Evolutionary conservation across 192 early-diverging fungal genomes (phyloP).

Genomic region (Paraglomus occultum): DNA sequence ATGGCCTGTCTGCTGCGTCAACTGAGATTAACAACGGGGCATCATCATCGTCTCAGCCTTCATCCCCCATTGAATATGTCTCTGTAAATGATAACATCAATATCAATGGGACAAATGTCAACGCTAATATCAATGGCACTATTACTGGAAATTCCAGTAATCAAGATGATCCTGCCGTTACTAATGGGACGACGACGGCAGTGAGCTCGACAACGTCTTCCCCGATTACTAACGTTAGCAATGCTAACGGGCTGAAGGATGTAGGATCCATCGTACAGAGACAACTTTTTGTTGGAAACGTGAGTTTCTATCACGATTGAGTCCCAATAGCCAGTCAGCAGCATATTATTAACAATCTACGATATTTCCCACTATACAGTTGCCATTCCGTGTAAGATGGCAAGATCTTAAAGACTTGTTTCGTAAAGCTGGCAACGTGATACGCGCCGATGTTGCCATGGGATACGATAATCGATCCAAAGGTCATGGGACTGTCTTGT

Average conservation of each 20-base stretch:
- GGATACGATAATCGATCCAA: constrained; percentile 60
- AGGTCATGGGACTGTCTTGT: constrained; percentile 71
- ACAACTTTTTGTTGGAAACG: constrained; percentile 71
- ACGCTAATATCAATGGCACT: constrained; percentile 8
- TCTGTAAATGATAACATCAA: background rate
- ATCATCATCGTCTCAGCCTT: constrained; percentile 3
- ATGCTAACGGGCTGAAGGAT: background rate
- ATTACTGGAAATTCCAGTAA: background rate
- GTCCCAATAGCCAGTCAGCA: constrained; percentile 1
- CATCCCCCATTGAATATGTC: constrained; percentile 22
- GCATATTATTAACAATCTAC: background rate
- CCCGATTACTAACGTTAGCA: background rate
- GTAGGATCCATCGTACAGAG: constrained; percentile 25
- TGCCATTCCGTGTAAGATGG: constrained; percentile 73
- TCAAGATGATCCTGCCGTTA: background rate
- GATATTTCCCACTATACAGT: constrained; percentile 35
- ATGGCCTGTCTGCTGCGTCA: background rate
- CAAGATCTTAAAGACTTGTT: constrained; percentile 73
- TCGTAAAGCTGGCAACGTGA: constrained; percentile 63
- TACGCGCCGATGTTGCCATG: constrained; percentile 63
- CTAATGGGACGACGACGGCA: background rate
- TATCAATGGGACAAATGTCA: constrained; percentile 14
- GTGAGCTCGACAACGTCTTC: background rate
- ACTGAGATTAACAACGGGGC: constrained; percentile 3
- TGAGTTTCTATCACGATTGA: constrained; percentile 33